A percentile compares a stretch with the other conserved stretches of the same genome.
phyloP scores from a whole-genome alignment of 169 alveolate species.

The Plasmodium falciparum region DNA sequence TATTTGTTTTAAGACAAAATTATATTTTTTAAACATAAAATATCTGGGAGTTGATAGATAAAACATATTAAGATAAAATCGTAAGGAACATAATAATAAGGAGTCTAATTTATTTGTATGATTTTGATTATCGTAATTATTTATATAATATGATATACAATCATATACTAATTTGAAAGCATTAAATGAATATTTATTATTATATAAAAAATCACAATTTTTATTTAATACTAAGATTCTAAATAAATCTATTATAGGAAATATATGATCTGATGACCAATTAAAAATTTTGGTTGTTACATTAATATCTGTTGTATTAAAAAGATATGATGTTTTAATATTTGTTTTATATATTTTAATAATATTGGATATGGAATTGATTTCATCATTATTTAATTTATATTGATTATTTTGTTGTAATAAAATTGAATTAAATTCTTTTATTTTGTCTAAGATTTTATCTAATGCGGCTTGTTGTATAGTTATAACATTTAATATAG shows the following conservation, averaged over 20 bases:
- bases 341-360: constrained; percentile 27
- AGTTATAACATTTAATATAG: constrained; percentile 54
- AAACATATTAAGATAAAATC: constrained; percentile 62
- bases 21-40: constrained; percentile 46
- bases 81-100: constrained; percentile 41
- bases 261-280: constrained; percentile 47
- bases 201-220: constrained; percentile 51
- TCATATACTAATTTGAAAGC: constrained; percentile 60
- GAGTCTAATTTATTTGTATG: constrained; percentile 42
- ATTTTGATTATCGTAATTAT: constrained; percentile 16
- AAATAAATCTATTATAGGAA: constrained; percentile 59
- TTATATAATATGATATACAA: constrained; percentile 45
- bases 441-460: constrained; percentile 64
- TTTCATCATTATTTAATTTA: constrained; percentile 31
- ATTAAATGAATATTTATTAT: constrained; percentile 55
- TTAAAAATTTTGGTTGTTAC: constrained; percentile 33
- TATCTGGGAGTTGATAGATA: constrained; percentile 63
- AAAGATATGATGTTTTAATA: constrained; percentile 29
- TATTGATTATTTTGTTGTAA: constrained; percentile 1
- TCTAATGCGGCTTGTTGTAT: constrained; percentile 54
- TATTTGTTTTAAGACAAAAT: constrained; percentile 35
- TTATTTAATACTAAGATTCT: constrained; percentile 56
- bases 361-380: constrained; percentile 39
- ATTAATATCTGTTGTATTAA: constrained; percentile 64
- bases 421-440: constrained; percentile 28